Base-by-base conservation (phyloP, 441 rosid genomes). In the Adansonia gregorii region DNA sequence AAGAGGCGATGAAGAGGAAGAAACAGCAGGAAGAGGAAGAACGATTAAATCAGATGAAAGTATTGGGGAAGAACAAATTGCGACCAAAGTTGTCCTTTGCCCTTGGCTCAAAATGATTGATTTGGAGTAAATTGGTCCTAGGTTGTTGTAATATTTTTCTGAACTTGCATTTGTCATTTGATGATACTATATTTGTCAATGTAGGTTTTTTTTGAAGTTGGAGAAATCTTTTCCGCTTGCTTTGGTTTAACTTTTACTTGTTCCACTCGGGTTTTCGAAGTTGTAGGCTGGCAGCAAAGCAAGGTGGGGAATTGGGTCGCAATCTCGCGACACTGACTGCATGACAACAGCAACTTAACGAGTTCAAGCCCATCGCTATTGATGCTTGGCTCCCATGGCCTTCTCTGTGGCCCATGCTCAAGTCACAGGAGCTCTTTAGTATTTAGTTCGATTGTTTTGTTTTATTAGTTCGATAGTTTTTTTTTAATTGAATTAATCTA, bases 1-100 rank as follows among this genome's bases (percentile, higher is more conserved):
- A 91, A 85, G 99, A 92, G 78, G 96, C 91, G 0, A 79, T 88
- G 91, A 81, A 90, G 76, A 86, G 91, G 85, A 94, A 91, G 89
- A 94, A 92, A 81, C 95, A 89, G 11, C 91, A 92, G 83, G 98
- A 96, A 89, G 99, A 94, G 64, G 97, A 93, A 85, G 98, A 94
- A 61, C 94, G 97, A 3, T 48, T 63, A 11, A 92, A 96, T 59
- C 99, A 93, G 89, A 89, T 94, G 91, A 94, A 92, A 82, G 82
- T 94, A 73, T 80, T 94, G 85, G 98, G 98, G 20, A 96, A 96
- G 89, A 94, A 96, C 90, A 96, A 94, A 76, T 86, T 95, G 45
- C 86, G 98, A 22, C 98, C 98, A 0, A 96, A 96, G 84, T 83
- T 96, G 76, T 93, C 98, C 2, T 94, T 96, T 61, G 98, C 95